phyloP scores from a whole-genome alignment of 164 flowering plant genomes.

The Chloranthus sessilifolius region DNA sequence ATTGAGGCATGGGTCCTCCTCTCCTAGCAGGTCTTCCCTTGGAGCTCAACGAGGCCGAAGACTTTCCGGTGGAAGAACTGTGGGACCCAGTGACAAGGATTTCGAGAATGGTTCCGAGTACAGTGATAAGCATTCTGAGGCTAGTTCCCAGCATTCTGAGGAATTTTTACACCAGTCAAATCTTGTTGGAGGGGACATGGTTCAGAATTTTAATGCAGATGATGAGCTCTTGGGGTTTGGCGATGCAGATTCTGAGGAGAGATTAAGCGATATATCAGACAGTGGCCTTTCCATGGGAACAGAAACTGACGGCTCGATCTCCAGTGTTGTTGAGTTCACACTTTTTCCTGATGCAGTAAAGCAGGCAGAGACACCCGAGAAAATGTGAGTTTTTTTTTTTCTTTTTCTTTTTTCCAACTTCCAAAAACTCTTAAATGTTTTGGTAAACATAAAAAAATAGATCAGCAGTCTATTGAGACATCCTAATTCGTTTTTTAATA shows the following conservation, averaged over 20 bases:
- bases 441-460: background rate
- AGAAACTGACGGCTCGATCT: slow-evolving; percentile 49
- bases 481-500: background rate
- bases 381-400: slow-evolving; percentile 30
- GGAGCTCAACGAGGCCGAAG: slow-evolving; percentile 23
- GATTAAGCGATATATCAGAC: slow-evolving; percentile 61
- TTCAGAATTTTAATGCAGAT: slow-evolving; percentile 29
- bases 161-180: slow-evolving; percentile 31
- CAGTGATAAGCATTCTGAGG: slow-evolving; percentile 42
- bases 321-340: slow-evolving; percentile 24
- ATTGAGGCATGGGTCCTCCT: slow-evolving; percentile 31
- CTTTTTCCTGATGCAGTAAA: slow-evolving; percentile 25
- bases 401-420: background rate
- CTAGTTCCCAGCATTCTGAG: slow-evolving; percentile 34
- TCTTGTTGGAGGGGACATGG: slow-evolving; percentile 20
- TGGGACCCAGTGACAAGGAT: slow-evolving; percentile 26
- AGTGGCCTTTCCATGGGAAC: slow-evolving; percentile 53
- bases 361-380: slow-evolving; percentile 22
- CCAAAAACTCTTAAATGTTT: background rate
- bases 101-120: slow-evolving; percentile 33
- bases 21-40: slow-evolving; percentile 24
- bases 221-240: slow-evolving; percentile 41
- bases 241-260: slow-evolving; percentile 48
- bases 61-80: slow-evolving; percentile 26
- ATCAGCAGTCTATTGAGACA: background rate